Evolutionary conservation across 495 filamentous ascomycete species (phyloP), one percentile per base, ranked within the genome.

Genomic region (Hypoxylon rickii): DNA sequence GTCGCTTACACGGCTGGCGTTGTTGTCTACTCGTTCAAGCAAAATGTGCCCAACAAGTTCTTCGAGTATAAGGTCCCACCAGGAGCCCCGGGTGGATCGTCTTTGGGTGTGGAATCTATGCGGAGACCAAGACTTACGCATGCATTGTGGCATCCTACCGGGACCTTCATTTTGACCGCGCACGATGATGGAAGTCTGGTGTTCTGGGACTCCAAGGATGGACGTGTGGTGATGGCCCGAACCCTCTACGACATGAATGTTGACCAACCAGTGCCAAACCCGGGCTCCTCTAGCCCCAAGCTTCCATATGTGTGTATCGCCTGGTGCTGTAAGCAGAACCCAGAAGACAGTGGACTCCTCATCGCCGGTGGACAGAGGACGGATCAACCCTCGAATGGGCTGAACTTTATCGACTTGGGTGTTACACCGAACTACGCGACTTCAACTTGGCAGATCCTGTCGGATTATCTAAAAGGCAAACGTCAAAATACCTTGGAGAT

Each of bases 201-300:
- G 0, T 84, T 97, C 43, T 98, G 95, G 95, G 95, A 97, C 75
- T 74, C 87, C 2, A 95, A 91, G 58, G 95, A 97, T 65, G 94
- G 92, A 7, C 85, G 90, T 37, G 77, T 94, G 21, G 75, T 98
- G 11, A 83, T 90, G 76, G 91, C 92, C 8, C 76, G 95, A 57
- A 95, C 89, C 3, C 70, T 96, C 17, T 81, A 88, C 55, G 82
- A 87, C 36, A 80, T 79, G 2, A 82, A 89, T 63, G 70, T 98
- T 32, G 79, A 96, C 21, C 72, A 77, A 26, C 74, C 77, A 5
- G 72, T 71, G 7, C 69, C 72, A 18, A 65, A 72, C 29, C 83
- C 61, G 71, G 83, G 50, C 58, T 84, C 40, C 86, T 85, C 65
- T 79, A 86, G 26, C 16, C 55, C 63, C 12, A 69, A 69, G 40